Conservation (phyloP, 2,329 filamentous ascomycete species). For the Botrytis tulipae region DNA sequence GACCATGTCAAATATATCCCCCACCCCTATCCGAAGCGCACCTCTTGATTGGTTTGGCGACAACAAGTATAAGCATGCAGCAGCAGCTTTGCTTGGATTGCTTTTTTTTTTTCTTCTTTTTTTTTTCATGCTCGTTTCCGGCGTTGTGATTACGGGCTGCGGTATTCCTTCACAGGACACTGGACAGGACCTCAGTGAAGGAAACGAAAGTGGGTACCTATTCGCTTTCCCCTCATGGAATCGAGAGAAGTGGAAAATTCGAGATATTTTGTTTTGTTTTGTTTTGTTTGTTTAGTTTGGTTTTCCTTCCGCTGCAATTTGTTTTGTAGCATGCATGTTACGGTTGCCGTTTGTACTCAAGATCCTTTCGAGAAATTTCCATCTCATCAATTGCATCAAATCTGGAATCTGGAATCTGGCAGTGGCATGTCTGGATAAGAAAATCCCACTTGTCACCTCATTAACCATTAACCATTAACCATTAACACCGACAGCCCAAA, state of each 20-base stretch:
- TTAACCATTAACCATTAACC: no score
- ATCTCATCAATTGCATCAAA: background rate
- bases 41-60: slow-evolving; percentile 30
- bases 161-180: background rate
- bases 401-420: background rate
- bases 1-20: slow-evolving; percentile 23
- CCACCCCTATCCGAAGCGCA: slow-evolving; percentile 28
- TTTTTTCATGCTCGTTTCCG: slow-evolving; percentile 19
- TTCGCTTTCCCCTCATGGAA: slow-evolving; percentile 10
- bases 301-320: background rate
- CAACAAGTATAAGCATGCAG: slow-evolving; percentile 29
- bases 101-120: background rate
- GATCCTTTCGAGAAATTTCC: background rate
- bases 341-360: background rate
- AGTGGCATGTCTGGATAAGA: background rate
- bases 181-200: background rate
- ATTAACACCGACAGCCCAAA: background rate
- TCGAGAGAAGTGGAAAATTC: background rate
- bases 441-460: background rate
- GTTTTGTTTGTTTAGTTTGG: no score
- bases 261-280: background rate
- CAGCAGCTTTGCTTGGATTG: slow-evolving; percentile 24
- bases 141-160: slow-evolving; percentile 9
- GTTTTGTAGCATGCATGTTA: background rate
- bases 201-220: background rate